Evolutionary conservation across 2,329 filamentous ascomycete species (phyloP), one percentile per base, ranked within the genome.

Genomic region (Cercospora canescens): DNA sequence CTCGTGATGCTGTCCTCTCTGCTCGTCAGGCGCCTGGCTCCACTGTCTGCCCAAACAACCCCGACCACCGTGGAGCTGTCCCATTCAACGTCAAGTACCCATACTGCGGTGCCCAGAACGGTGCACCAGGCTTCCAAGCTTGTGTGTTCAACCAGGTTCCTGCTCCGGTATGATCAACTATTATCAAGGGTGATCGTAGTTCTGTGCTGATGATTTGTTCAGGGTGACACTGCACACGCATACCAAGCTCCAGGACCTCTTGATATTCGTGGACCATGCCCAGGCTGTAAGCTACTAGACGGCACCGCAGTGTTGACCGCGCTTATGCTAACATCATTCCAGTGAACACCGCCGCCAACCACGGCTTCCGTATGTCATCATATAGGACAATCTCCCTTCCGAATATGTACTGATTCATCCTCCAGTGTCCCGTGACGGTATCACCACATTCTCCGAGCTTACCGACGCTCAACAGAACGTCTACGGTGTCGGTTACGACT

Each of bases 91-190:
- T n/a, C n/a, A n/a, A 76, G 60, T 80, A 74, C 63, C 80, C 79
- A 21, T 83, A 84, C 71, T 80, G 79, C 58, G 76, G 76, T 24
- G 81, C 82, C 6, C 78, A 77, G 64, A 78, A 82, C 61, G 81
- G 81, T 41, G 26, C 73, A 11, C 76, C 75, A 14, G 81, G 81
- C 5, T 80, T 76, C 6, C 78, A 77, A 2, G 74, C 72, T 41
- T 81, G 82, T 60, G 81, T 81, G 2, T 81, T n/a, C n/a, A n/a
- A 79, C 66, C 75, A 79, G 61, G 82, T 83, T 0, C 82, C 82
- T 34, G 81, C 78, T 16, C 71, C 73, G 50, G n/a, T n/a, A n/a
- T n/a, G n/a, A n/a, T n/a, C n/a, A n/a, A n/a, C n/a, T n/a, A n/a
- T n/a, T n/a, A n/a, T n/a, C n/a, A n/a, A n/a, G n/a, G n/a, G n/a